A percentile compares a stretch with the other conserved stretches of the same genome.
Evolutionary conservation across 176 grass and related monocot genomes (phyloP).

Genomic region (Zoysia japonica): DNA sequence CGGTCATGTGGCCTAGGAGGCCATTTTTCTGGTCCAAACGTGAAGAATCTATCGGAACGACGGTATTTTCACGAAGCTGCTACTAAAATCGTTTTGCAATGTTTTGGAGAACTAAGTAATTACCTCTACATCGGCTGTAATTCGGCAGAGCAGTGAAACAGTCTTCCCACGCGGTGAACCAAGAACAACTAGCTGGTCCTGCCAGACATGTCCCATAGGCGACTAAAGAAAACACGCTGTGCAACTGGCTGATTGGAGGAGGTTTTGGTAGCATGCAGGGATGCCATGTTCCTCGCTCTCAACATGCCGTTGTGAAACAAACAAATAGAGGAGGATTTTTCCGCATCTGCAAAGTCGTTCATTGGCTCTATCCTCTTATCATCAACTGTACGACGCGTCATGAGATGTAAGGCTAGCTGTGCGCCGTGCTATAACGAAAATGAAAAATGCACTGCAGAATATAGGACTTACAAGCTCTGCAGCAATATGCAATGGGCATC

Average conservation of each 20-base stretch:
- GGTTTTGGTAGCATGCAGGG: slow-evolving; percentile 17
- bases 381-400: not conserved
- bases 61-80: too few relatives aligned
- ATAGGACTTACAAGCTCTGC: not conserved
- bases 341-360: not conserved
- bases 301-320: slow-evolving; percentile 12
- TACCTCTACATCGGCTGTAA: not conserved
- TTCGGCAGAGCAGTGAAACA: not conserved
- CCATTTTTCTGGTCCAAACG: not conserved
- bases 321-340: not conserved
- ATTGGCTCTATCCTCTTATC: not conserved
- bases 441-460: not conserved
- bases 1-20: not conserved
- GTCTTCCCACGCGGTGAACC: not conserved
- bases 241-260: slow-evolving; percentile 22
- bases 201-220: not conserved
- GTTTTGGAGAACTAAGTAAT: not conserved
- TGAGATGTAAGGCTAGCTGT: too few relatives aligned
- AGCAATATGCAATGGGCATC: not conserved
- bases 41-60: too few relatives aligned
- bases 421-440: not conserved
- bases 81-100: not conserved
- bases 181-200: not conserved
- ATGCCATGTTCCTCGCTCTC: slow-evolving; percentile 13
- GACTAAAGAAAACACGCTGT: not conserved